These are phyloP conservation scores for Zizania palustris DNA, from an alignment of 202 grass and related monocot species.

Conservation along the genomic window DNA sequence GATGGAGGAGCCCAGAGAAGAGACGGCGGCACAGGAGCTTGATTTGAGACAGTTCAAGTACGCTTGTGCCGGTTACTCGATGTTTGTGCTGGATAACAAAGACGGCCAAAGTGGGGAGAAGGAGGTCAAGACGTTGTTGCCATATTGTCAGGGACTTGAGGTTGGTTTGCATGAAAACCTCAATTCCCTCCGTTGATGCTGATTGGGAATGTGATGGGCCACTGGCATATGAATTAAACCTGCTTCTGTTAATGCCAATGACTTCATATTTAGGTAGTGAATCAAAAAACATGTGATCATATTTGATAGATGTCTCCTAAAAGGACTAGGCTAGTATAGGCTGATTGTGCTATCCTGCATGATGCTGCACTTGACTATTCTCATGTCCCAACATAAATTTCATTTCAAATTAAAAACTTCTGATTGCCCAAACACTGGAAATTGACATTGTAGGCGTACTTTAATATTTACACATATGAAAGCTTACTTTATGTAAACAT, in stretches of 20 bases:
- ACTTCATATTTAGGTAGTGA: neutral
- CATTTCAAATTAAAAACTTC: neutral
- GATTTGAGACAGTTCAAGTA: slow-evolving; percentile 76
- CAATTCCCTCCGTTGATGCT: neutral
- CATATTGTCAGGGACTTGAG: slow-evolving; percentile 94
- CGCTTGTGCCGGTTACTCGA: slow-evolving; percentile 83
- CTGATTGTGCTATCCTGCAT: neutral
- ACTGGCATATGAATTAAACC: neutral
- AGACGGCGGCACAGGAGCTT: slow-evolving; percentile 57
- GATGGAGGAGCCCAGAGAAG: slow-evolving; percentile 62
- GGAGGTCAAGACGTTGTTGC: slow-evolving; percentile 64
- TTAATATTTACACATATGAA: neutral
- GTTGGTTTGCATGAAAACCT: slow-evolving; percentile 44
- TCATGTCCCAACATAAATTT: neutral
- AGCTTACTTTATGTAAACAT: neutral
- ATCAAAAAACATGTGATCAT: neutral
- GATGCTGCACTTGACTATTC: neutral
- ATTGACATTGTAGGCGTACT: neutral
- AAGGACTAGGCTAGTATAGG: neutral
- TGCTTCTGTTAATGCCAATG: slow-evolving; percentile 27
- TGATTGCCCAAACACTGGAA: neutral
- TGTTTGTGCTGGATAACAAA: slow-evolving; percentile 69
- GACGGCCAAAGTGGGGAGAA: slow-evolving; percentile 42
- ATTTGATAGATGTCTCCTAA: neutral
- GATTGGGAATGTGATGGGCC: neutral